Base-by-base conservation (phyloP, 2,329 filamentous ascomycete genomes). In the Fusarium paranaense region DNA sequence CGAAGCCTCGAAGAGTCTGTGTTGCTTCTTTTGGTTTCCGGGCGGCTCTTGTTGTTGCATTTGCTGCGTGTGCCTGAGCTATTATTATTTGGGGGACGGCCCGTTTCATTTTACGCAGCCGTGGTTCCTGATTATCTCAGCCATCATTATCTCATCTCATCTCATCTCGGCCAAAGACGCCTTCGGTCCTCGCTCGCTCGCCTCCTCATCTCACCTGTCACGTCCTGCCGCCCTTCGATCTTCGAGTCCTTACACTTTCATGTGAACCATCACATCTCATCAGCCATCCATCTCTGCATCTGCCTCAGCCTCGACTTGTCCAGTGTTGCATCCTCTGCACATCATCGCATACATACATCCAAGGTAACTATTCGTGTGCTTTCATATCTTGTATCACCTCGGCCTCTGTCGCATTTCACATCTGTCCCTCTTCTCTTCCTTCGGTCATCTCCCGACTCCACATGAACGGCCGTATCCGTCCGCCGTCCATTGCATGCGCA, bases 71-170 rank as follows among this genome's bases (percentile, higher is more conserved):
- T 63, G 33, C 62, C 66, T 72, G 64, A 65, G 33, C 62, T 66
- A 30, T 59, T 64, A 25, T 71, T 70, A 61, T 47, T 64, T 64
- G 52, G 61, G 54, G 56, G 60, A 37, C 57, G 60, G 59, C 30
- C 66, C 57, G 70, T 71, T 61, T 73, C 67, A 64, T 64, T 52
- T 64, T 37, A n/a, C 32, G 32, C 22, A 22, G 42, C 16, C 50
- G 30, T 35, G 68, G 64, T 72, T 69, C 64, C 66, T 66, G 50
- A 68, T 72, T 72, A 72, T 74, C 71, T 69, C 69, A 72, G 13
- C 47, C 50, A 54, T 50, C 42, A 25, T 25, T 47, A 47, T 47
- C 45, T 50, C 45, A 50, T 50, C 45, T 50, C 42, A 50, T 54
- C 50, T 54, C 50, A 54, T 54, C 27, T 54, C 50, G 47, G 69